These are phyloP conservation scores for Aspergillus viridinutans DNA, from an alignment of 2,329 filamentous ascomycete genomes.

Conservation along the genomic window DNA sequence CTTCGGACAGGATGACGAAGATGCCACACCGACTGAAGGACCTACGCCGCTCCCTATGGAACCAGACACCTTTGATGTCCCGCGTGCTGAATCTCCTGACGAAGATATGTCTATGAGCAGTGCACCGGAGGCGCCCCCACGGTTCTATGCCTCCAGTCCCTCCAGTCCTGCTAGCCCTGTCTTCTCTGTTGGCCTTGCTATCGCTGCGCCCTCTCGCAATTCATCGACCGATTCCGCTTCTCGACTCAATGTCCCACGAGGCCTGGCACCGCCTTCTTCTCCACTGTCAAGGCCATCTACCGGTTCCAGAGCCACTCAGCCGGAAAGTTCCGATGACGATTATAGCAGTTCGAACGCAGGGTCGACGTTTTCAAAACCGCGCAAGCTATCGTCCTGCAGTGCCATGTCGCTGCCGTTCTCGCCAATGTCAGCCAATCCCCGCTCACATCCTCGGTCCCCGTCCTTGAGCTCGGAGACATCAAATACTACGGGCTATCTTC, in stretches of 20 bases:
- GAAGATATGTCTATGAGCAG: slow-evolving; percentile 16
- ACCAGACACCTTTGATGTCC: slow-evolving; percentile 19
- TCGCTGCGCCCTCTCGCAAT: slow-evolving; percentile 24
- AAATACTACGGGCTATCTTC: slow-evolving; percentile 53
- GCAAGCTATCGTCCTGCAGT: slow-evolving; percentile 74
- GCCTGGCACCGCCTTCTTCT: slow-evolving; percentile 44
- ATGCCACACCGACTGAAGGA: slow-evolving; percentile 26
- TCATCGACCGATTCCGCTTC: slow-evolving; percentile 36
- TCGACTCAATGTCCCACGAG: slow-evolving; percentile 37
- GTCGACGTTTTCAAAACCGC: slow-evolving; percentile 62
- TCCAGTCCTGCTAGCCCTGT: slow-evolving; percentile 6
- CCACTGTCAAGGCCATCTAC: slow-evolving; percentile 39
- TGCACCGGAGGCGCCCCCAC: slow-evolving; percentile 14
- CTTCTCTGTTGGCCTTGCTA: slow-evolving; percentile 12
- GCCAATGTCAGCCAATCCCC: slow-evolving; percentile 60
- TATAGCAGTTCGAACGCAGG: slow-evolving; percentile 55
- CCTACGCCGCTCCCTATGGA: slow-evolving; percentile 16
- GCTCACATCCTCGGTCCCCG: slow-evolving; percentile 68
- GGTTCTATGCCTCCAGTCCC: slow-evolving; percentile 17
- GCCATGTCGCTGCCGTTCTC: slow-evolving; percentile 57
- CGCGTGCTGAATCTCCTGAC: slow-evolving; percentile 32
- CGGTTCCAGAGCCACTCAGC: slow-evolving; percentile 58
- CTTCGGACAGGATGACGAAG: slow-evolving; percentile 36
- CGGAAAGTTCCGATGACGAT: slow-evolving; percentile 66
- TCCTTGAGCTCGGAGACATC: slow-evolving; percentile 82